Base-by-base conservation (phyloP, 345 rosid species). In the Rubroshorea leprosula region DNA sequence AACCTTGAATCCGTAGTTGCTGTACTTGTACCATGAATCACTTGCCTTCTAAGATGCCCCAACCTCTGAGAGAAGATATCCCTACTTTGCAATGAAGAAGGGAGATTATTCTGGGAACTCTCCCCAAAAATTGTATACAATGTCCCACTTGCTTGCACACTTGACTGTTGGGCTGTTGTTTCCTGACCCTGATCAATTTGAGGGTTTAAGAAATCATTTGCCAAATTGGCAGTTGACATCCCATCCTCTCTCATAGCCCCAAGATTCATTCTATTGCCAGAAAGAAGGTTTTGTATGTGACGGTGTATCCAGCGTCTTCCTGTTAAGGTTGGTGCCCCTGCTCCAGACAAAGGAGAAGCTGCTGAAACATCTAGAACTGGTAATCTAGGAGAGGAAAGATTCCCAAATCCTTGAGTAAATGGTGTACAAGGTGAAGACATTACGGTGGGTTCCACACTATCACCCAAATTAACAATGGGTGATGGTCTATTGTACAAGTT, bases 231-330 rank as follows among this genome's bases (percentile, higher is more conserved):
- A 57, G 78, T 57, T 61, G 80, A 64, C 21, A 69, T 39, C 47
- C 77, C 81, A 54, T 80, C 84, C 31, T 38, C 38, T 65, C 85
- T 79, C 61, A 71, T 54, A 55, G 78, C 62, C 76, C 80, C 44
- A 57, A 35, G 56, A 59, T 54, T 48, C 66, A 75, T 68, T 58
- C 97, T 80, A 68, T 68, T 82, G 49, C 67, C 49, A 20, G 86
- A 73, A 62, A 85, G 78, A 52, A 89, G 75, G 39, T 74, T 82
- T 51, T 87, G 95, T 66, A 90, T 87, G 62, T 80, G 96, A 23
- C 97, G 88, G 55, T 87, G 89, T 73, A 83, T 72, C 82, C 82
- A 77, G 45, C 99, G 86, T 52, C 99, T 82, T 21, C 81, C 81
- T 1, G 92, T 78, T 51, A 90, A 69, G 16, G 99, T 94, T 18